Percentiles rank a stretch among this genome's conserved stretches.
These are phyloP conservation scores for Brettanomyces bruxellensis DNA, from an alignment of 805 yeast genomes.

Conservation along the genomic window DNA sequence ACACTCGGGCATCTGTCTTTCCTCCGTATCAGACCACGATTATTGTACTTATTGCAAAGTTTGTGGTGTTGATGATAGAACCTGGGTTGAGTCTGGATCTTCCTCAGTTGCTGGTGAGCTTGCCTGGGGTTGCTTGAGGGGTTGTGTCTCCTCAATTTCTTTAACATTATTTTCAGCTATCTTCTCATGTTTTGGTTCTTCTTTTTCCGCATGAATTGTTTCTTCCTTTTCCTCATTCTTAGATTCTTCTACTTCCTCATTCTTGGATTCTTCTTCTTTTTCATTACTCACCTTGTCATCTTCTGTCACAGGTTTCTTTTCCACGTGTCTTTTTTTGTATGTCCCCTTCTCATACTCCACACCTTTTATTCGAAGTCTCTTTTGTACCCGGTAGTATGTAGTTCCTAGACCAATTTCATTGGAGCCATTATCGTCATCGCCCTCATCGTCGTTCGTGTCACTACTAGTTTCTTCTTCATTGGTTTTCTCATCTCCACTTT, in stretches of 20 bases:
- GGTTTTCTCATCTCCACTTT: constrained; percentile 5
- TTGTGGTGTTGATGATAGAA: too few relatives aligned
- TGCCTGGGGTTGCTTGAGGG: too few relatives aligned
- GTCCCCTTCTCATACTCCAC: constrained; percentile 10
- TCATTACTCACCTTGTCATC: background rate
- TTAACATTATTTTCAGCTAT: background rate
- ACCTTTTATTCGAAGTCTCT: constrained; percentile 7
- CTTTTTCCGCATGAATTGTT: background rate
- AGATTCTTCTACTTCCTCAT: background rate
- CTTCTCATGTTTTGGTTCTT: background rate
- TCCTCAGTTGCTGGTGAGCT: too few relatives aligned
- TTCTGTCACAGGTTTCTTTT: background rate
- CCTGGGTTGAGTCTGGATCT: too few relatives aligned
- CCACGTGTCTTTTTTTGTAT: constrained; percentile 4
- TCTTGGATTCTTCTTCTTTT: background rate
- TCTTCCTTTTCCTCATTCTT: background rate
- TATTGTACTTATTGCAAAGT: too few relatives aligned
- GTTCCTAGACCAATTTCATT: constrained; percentile 6
- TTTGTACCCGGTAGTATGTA: constrained; percentile 11
- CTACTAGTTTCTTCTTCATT: constrained; percentile 3
- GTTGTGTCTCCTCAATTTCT: background rate
- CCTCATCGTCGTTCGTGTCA: constrained; percentile 1
- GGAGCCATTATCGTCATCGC: constrained; percentile 3
- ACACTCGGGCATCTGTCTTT: too few relatives aligned
- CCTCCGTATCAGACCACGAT: too few relatives aligned